Evolutionary conservation across 495 filamentous ascomycete genomes (phyloP), one percentile per base, ranked within the genome.

Genomic region (Aspergillus homomorphus): DNA sequence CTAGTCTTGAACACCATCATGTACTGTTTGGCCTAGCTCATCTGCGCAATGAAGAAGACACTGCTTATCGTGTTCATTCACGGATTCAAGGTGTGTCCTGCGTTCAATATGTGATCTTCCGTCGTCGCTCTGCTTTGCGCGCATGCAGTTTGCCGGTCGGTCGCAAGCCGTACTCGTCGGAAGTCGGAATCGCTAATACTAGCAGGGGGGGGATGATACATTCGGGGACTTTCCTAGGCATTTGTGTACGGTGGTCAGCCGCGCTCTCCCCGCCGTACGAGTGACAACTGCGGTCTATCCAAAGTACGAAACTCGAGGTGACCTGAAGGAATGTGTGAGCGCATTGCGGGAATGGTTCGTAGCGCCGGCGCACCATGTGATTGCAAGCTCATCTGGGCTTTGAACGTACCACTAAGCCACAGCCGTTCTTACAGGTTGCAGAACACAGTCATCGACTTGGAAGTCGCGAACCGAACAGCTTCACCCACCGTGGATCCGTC

Each of bases 41-140:
- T 7, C 3, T 3, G 22, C 19, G 72, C 57, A 44, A 96, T 91
- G 88, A 91, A 87, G 76, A 96, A 92, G 72, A 96, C 89, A 61
- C 76, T 98, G 28, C 75, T 98, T 12, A 75, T 98, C 52, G 90
- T 89, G 68, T 98, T 96, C 74, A 92, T 98, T 51, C 94, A 98
- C 72, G 94, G 94, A 53, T 98, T 98, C 83, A 96, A 98, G 85
- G 91, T 93, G 72, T 51, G 73, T 60, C 43, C 6, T 24, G 33
- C 16, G 22, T 14, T 18, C 16, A 41, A n/a, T 19, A 43, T 26
- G 18, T 30, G 18, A 30, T 23, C 54, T 26, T 20, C 24, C 49
- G 19, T 19, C 2, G 22, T 16, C 19, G 23, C 5, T 19, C 4
- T 49, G 42, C 15, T 14, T 15, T 19, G 30, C n/a, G 44, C 33